These are phyloP conservation scores for Pachyrhizus erosus DNA, from an alignment of 306 rosid species.

Conservation along the genomic window DNA sequence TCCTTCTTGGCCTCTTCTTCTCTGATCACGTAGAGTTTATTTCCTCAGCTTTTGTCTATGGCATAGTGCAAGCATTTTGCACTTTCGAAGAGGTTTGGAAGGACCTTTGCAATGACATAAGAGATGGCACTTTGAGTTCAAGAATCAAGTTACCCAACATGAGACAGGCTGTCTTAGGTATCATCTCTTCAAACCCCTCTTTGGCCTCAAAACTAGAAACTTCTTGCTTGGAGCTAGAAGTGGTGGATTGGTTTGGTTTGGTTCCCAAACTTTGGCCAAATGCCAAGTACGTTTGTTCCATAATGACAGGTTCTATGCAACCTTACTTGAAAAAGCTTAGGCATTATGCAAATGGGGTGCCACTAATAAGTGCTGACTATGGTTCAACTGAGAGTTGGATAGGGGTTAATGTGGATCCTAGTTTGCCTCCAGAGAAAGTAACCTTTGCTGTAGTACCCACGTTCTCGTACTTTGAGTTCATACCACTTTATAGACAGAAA, in stretches of 20 bases:
- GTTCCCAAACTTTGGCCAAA: constrained; percentile 85
- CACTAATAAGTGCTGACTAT: constrained; percentile 85
- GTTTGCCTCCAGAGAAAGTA: constrained; percentile 72
- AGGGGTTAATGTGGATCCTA: constrained; percentile 86
- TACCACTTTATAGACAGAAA: constrained; percentile 67
- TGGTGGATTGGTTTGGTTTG: constrained; percentile 67
- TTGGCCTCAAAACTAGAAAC: constrained; percentile 63
- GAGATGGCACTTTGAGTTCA: constrained; percentile 55
- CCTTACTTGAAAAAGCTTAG: constrained; percentile 77
- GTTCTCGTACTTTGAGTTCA: constrained; percentile 90
- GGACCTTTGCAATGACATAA: constrained; percentile 68
- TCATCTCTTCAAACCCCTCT: constrained; percentile 58
- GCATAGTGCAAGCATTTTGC: constrained; percentile 72
- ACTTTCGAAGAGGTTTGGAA: constrained; percentile 74
- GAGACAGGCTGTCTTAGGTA: constrained; percentile 58
- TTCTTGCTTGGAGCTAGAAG: constrained; percentile 58
- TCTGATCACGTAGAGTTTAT: constrained; percentile 74
- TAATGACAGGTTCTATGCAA: constrained; percentile 93
- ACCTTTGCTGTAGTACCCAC: constrained; percentile 87
- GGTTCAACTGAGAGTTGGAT: constrained; percentile 99
- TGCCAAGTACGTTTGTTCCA: constrained; percentile 79
- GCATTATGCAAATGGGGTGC: constrained; percentile 72
- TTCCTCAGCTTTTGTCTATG: constrained; percentile 79
- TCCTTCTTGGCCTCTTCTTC: constrained; percentile 82
- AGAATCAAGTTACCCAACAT: constrained; percentile 57